Percentiles rank a stretch among this genome's conserved stretches.
phyloP scores from a whole-genome alignment of 2,329 filamentous ascomycete species.

The Colletotrichum echinochloae region DNA sequence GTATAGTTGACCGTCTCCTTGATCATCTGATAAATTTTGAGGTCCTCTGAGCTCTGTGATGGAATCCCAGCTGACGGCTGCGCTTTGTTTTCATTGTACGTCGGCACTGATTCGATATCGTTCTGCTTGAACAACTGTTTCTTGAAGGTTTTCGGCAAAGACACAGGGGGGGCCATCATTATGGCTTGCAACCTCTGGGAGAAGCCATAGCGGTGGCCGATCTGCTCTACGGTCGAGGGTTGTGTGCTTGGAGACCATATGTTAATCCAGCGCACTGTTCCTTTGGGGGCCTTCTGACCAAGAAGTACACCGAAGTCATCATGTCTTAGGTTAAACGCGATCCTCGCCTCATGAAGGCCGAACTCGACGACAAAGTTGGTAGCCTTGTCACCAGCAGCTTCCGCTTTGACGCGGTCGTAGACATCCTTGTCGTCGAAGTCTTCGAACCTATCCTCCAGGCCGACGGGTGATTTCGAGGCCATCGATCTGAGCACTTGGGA shows the following conservation, averaged over 20 bases:
- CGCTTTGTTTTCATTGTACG: slow-evolving; percentile 25
- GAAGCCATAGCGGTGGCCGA: slow-evolving; percentile 75
- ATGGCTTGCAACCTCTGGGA: slow-evolving; percentile 74
- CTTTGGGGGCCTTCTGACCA: slow-evolving; percentile 42
- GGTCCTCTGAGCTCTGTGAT: slow-evolving; percentile 40
- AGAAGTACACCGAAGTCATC: slow-evolving; percentile 56
- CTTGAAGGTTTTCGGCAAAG: background rate
- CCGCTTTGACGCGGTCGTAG: slow-evolving; percentile 57
- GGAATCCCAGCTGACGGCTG: slow-evolving; percentile 35
- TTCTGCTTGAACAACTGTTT: background rate
- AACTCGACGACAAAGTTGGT: slow-evolving; percentile 76
- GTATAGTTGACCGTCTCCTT: slow-evolving; percentile 82
- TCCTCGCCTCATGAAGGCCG: slow-evolving; percentile 64
- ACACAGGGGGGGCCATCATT: slow-evolving; percentile 62
- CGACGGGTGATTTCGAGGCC: background rate
- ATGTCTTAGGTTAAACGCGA: slow-evolving; percentile 65
- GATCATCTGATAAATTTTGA: slow-evolving; percentile 64
- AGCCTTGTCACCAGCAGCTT: slow-evolving; percentile 55
- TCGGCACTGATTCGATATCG: slow-evolving; percentile 23
- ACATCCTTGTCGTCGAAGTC: slow-evolving; percentile 65
- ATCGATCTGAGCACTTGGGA: background rate
- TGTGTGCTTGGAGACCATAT: slow-evolving; percentile 77
- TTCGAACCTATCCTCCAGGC: slow-evolving; percentile 52
- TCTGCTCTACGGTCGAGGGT: slow-evolving; percentile 61
- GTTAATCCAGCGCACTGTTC: slow-evolving; percentile 77